These are phyloP conservation scores for Eucalyptus camaldulensis DNA, from an alignment of 345 rosid genomes.

Conservation along the genomic window DNA sequence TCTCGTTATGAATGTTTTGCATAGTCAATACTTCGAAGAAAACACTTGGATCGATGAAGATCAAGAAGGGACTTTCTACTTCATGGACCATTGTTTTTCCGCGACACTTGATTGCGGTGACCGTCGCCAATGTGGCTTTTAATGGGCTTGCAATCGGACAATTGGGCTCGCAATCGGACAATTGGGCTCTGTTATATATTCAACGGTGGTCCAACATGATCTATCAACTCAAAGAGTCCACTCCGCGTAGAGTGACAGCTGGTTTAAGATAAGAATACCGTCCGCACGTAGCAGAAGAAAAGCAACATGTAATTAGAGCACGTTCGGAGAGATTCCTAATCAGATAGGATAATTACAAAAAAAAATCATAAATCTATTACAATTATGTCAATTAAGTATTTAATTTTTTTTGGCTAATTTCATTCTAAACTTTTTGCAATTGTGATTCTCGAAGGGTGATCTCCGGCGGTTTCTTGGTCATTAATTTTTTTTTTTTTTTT, in stretches of 20 bases:
- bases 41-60: background rate
- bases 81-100: background rate
- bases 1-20: background rate
- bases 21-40: background rate
- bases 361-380: no score
- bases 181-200: background rate
- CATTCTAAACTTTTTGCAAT: no score
- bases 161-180: background rate
- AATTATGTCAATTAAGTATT: no score
- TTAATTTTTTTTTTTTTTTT: no score
- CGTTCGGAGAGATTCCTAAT: background rate
- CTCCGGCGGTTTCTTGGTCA: no score
- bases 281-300: background rate
- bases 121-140: background rate
- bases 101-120: background rate
- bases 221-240: background rate
- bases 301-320: background rate
- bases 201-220: background rate
- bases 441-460: no score
- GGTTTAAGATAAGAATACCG: background rate
- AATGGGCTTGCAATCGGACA: background rate
- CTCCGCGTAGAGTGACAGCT: background rate
- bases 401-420: no score
- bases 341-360: fast-evolving
- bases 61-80: background rate